These are phyloP conservation scores for Fraxinus ornus DNA, from an alignment of 305 asterid genomes.

Conservation along the genomic window DNA sequence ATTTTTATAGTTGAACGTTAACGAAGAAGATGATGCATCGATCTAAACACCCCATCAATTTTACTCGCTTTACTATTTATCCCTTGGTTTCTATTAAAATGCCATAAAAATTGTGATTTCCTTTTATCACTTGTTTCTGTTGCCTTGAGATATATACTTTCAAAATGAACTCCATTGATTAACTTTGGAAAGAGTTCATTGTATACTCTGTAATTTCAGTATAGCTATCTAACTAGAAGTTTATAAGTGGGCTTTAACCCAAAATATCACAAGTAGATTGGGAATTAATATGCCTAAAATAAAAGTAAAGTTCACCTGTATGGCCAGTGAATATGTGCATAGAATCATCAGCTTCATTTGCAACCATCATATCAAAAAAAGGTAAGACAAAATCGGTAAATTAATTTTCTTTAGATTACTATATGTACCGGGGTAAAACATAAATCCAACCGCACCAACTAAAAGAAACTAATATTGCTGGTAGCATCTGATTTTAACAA, in stretches of 20 bases:
- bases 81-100: neutral
- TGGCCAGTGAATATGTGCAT: too few relatives aligned
- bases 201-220: too few relatives aligned
- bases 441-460: neutral
- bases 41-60: neutral
- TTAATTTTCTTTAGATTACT: neutral
- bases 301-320: too few relatives aligned
- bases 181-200: constrained; percentile 17
- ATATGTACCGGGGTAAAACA: neutral
- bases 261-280: too few relatives aligned
- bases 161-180: neutral
- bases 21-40: neutral
- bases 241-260: too few relatives aligned
- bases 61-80: neutral
- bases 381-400: constrained; percentile 5
- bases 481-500: neutral
- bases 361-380: constrained; percentile 30
- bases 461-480: neutral
- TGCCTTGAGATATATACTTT: neutral
- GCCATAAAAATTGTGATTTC: neutral
- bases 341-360: constrained; percentile 80
- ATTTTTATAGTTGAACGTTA: too few relatives aligned
- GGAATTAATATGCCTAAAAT: too few relatives aligned
- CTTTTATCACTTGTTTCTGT: neutral
- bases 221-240: too few relatives aligned